Conservation (phyloP, 257 asterid genomes). For the Capsicum pubescens region DNA sequence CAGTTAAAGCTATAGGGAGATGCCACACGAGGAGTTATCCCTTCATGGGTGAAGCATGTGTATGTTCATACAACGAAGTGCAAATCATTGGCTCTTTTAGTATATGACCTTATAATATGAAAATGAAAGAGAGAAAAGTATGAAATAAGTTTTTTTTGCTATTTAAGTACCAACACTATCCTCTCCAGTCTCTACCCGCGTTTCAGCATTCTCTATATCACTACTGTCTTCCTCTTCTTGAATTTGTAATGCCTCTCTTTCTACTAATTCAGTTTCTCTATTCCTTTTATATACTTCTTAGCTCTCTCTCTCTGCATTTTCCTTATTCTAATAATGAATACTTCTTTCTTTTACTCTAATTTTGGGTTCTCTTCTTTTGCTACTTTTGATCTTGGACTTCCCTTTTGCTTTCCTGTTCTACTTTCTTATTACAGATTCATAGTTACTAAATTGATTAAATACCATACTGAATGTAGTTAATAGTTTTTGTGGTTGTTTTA, state of each 20-base stretch:
- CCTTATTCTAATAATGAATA: background rate
- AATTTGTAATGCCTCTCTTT: background rate
- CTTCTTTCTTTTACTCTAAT: conserved; percentile 4
- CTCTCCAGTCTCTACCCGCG: background rate
- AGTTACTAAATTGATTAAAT: background rate
- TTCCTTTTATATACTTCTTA: background rate
- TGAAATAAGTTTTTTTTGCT: background rate
- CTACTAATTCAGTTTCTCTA: background rate
- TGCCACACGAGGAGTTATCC: background rate
- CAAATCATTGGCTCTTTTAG: background rate
- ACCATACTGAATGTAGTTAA: background rate
- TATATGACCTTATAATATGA: conserved; percentile 8
- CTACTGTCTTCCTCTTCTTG: background rate
- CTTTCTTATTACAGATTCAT: conserved; percentile 5
- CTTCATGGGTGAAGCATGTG: conserved; percentile 15
- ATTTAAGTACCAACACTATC: background rate
- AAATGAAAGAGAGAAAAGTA: conserved; percentile 16
- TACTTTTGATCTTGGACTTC: background rate
- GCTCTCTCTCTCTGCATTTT: background rate
- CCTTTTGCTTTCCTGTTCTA: background rate
- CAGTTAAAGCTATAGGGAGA: background rate
- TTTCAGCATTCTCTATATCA: conserved; percentile 7
- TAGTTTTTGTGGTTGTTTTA: background rate
- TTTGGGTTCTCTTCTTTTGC: conserved; percentile 4
- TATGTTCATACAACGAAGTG: conserved; percentile 11